Evolutionary conservation across 1,284 basidiomycete genomes (phyloP).

Genomic region (Microbotryum violaceum): DNA sequence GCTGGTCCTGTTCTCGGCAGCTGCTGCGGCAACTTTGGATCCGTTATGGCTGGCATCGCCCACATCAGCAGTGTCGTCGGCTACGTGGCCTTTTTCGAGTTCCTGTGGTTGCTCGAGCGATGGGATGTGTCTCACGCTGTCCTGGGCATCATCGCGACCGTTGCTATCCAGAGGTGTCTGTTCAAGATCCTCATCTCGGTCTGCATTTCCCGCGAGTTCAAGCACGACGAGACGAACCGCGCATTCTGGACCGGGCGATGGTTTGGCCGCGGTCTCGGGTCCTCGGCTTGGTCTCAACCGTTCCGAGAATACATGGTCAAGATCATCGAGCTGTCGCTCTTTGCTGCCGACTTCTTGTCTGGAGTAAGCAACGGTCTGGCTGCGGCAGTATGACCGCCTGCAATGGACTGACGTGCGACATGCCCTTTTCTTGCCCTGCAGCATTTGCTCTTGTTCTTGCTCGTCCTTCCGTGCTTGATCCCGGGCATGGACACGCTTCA

Average conservation of each 20-base stretch:
- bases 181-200: slow-evolving; percentile 87
- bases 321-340: slow-evolving; percentile 90
- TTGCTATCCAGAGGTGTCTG: slow-evolving; percentile 70
- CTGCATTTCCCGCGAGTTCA: slow-evolving; percentile 90
- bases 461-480: slow-evolving; percentile 71
- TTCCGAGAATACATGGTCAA: slow-evolving; percentile 93
- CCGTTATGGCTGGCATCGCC: slow-evolving; percentile 78
- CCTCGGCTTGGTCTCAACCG: slow-evolving; percentile 82
- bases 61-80: slow-evolving; percentile 73
- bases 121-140: slow-evolving; percentile 87
- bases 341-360: slow-evolving; percentile 73
- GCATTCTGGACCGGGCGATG: slow-evolving; percentile 96
- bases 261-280: slow-evolving; percentile 84
- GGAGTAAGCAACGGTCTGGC: slow-evolving; percentile 27
- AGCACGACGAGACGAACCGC: slow-evolving; percentile 92
- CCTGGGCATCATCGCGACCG: slow-evolving; percentile 42
- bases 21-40: slow-evolving; percentile 66
- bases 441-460: slow-evolving; percentile 62
- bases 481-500: slow-evolving; percentile 81
- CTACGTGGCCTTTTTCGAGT: slow-evolving; percentile 85
- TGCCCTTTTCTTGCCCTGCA: slow-evolving; percentile 23
- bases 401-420: not conserved
- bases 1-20: slow-evolving; percentile 84
- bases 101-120: slow-evolving; percentile 89
- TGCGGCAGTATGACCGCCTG: not conserved